Percentiles rank a stretch among this genome's conserved stretches.
These are phyloP conservation scores for Acorus gramineus DNA, from an alignment of 106 monocot genomes.

Conservation along the genomic window DNA sequence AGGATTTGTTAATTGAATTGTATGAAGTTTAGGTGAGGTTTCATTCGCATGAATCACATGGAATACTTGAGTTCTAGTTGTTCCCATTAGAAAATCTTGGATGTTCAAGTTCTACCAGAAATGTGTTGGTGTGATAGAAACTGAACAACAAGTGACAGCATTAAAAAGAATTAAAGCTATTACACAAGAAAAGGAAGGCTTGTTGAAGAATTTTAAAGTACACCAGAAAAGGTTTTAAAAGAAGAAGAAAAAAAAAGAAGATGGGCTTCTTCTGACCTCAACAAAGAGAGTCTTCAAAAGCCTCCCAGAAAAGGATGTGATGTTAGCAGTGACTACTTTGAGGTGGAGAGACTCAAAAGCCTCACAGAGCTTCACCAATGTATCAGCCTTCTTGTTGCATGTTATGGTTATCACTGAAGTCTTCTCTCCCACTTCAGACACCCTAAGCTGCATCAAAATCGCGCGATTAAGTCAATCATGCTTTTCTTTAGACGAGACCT, in stretches of 20 bases:
- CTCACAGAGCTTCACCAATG: conserved; percentile 45
- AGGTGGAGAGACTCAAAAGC: conserved; percentile 53
- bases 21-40: no score
- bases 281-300: conserved; percentile 68
- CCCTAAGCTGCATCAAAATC: conserved; percentile 37
- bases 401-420: conserved; percentile 43
- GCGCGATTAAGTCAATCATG: neutral
- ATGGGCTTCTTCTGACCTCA: conserved; percentile 35
- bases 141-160: no score
- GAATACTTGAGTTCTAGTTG: no score
- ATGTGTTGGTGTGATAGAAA: no score
- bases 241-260: neutral
- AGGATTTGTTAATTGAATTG: no score
- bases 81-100: no score
- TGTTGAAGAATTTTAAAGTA: no score
- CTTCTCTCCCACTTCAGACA: conserved; percentile 34
- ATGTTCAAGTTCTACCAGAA: no score
- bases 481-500: neutral
- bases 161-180: no score
- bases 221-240: neutral
- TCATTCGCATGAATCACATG: no score
- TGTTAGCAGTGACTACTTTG: conserved; percentile 52
- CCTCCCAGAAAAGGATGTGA: conserved; percentile 53
- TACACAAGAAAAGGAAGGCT: no score
- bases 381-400: conserved; percentile 54